These are phyloP conservation scores for Globisporangium paddicum DNA, from an alignment of 352 stramenopile species.

Conservation along the genomic window DNA sequence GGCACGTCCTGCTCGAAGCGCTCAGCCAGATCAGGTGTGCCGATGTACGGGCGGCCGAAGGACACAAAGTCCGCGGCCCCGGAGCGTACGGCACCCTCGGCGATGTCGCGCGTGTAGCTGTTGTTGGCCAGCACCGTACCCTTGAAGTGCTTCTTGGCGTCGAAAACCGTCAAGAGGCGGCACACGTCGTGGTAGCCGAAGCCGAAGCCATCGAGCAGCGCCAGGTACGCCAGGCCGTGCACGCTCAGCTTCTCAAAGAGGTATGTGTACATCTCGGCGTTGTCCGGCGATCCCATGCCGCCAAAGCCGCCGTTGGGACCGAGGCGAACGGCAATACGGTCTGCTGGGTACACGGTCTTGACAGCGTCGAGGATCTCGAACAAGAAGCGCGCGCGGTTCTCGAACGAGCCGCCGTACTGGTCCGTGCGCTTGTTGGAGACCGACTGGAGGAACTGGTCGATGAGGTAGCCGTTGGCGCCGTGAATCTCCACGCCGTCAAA, in stretches of 20 bases:
- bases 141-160: constrained; percentile 35
- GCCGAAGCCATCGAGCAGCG: constrained; percentile 21
- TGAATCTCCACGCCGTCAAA: constrained; percentile 89
- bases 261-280: constrained; percentile 13
- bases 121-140: constrained; percentile 23
- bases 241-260: constrained; percentile 11
- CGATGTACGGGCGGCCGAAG: constrained; percentile 47
- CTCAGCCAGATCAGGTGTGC: constrained; percentile 41
- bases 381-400: constrained; percentile 62
- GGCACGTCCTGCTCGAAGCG: constrained; percentile 18
- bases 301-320: constrained; percentile 51
- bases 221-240: constrained; percentile 21
- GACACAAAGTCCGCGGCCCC: constrained; percentile 31
- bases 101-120: constrained; percentile 28
- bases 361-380: constrained; percentile 42
- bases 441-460: constrained; percentile 86
- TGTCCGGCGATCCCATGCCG: constrained; percentile 26
- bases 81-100: constrained; percentile 24
- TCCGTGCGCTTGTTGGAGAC: constrained; percentile 71
- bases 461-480: constrained; percentile 80
- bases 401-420: constrained; percentile 62
- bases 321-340: constrained; percentile 10
- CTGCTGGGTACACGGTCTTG: neutral
- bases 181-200: constrained; percentile 19
- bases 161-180: constrained; percentile 15